These are phyloP conservation scores for Serendipita sp. DNA, from an alignment of 768 basidiomycete species.

Conservation along the genomic window DNA sequence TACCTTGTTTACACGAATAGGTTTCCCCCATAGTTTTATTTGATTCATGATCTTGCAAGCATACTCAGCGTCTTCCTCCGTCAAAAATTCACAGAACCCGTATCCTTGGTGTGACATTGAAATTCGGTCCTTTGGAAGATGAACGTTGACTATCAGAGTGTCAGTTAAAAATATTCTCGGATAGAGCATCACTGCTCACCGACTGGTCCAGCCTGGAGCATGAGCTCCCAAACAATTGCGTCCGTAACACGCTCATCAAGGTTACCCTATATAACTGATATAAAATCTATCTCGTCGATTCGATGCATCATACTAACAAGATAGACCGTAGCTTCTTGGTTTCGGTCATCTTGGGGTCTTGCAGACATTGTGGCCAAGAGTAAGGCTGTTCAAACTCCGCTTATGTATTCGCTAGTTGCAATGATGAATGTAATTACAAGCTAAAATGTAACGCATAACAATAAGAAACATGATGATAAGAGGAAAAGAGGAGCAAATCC, in stretches of 20 bases:
- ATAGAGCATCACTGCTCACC: slow-evolving; percentile 37
- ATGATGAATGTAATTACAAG: neutral
- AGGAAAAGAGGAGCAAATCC: neutral
- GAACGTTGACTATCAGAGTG: slow-evolving; percentile 65
- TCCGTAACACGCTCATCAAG: slow-evolving; percentile 91
- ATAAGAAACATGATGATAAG: neutral
- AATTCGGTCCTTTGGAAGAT: slow-evolving; percentile 95
- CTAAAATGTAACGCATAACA: neutral
- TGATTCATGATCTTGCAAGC: slow-evolving; percentile 99
- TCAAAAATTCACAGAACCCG: slow-evolving; percentile 98
- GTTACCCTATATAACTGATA: slow-evolving; percentile 52
- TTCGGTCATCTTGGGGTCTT: slow-evolving; percentile 70
- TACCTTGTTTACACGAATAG: slow-evolving; percentile 97
- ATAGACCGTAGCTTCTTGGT: slow-evolving; percentile 85
- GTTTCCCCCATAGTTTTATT: slow-evolving; percentile 98
- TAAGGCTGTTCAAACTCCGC: neutral
- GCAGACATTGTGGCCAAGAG: neutral
- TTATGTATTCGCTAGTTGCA: too few species aligned
- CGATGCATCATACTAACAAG: slow-evolving; percentile 31
- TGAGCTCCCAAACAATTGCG: slow-evolving; percentile 92
- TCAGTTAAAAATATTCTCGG: neutral
- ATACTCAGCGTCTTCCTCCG: slow-evolving; percentile 98
- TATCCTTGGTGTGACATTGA: slow-evolving; percentile 98
- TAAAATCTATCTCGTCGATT: neutral
- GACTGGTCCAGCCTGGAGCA: slow-evolving; percentile 98